These are phyloP conservation scores for Ceriops tagal DNA, from an alignment of 345 rosid species.

Conservation along the genomic window DNA sequence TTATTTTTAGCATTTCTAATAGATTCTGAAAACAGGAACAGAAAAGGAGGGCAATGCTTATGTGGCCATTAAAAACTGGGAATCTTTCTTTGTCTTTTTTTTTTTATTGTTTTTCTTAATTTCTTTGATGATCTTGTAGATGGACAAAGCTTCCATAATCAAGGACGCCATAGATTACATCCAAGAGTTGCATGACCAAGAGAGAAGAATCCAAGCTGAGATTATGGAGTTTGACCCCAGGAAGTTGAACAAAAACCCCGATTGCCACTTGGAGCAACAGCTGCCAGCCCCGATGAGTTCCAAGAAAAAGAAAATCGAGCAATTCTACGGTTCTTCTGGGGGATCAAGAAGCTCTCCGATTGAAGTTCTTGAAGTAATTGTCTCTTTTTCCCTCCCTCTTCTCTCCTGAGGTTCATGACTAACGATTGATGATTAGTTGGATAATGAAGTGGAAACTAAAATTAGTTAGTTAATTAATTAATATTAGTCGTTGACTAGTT, in stretches of 20 bases:
- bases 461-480: no score
- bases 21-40: not conserved
- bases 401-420: not conserved
- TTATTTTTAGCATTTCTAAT: not conserved
- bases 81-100: not conserved
- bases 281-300: slow-evolving; percentile 53
- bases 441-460: no score
- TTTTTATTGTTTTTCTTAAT: not conserved
- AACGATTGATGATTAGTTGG: no score
- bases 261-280: slow-evolving; percentile 54
- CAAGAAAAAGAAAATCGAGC: slow-evolving; percentile 60
- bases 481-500: not conserved
- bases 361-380: slow-evolving; percentile 55
- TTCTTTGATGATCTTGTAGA: slow-evolving; percentile 34
- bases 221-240: slow-evolving; percentile 72
- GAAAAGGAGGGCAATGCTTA: no score
- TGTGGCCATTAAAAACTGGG: no score
- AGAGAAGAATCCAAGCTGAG: slow-evolving; percentile 62
- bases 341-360: slow-evolving; percentile 46
- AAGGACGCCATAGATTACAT: slow-evolving; percentile 92
- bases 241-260: slow-evolving; percentile 30
- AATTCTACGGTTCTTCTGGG: slow-evolving; percentile 32
- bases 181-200: slow-evolving; percentile 75
- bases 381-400: not conserved
- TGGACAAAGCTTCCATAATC: slow-evolving; percentile 99